phyloP scores from a whole-genome alignment of 305 asterid species.

The Fraxinus floribunda region DNA sequence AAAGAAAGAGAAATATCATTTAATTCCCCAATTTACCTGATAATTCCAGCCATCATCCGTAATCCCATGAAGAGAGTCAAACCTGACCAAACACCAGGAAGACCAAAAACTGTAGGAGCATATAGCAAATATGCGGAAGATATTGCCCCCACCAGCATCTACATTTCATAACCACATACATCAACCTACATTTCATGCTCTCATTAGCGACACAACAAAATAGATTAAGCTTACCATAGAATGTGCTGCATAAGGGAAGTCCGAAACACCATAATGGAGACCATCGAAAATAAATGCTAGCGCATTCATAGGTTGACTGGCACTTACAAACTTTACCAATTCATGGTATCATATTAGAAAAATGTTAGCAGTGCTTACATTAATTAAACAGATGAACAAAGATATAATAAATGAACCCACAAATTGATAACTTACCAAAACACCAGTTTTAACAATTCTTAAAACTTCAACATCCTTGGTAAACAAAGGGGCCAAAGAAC shows the following conservation, averaged over 20 bases:
- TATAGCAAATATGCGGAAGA: constrained; percentile 65
- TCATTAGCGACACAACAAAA: constrained; percentile 5
- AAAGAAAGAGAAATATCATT: background rate
- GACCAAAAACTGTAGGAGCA: constrained; percentile 66
- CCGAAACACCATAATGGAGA: constrained; percentile 90
- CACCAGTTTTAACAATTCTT: constrained; percentile 55
- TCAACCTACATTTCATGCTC: constrained; percentile 11
- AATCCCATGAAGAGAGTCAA: constrained; percentile 83
- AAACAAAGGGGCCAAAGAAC: constrained; percentile 62
- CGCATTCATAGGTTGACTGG: constrained; percentile 84
- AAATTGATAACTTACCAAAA: constrained; percentile 49
- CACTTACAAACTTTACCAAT: constrained; percentile 74
- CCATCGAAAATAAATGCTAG: constrained; percentile 86
- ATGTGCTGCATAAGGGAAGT: constrained; percentile 61
- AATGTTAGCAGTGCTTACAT: background rate
- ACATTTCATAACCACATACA: constrained; percentile 25
- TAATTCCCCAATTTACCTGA: constrained; percentile 49
- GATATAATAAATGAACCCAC: background rate
- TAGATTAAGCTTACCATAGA: constrained; percentile 61
- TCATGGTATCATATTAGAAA: constrained; percentile 24
- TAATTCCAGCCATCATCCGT: constrained; percentile 67
- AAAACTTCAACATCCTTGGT: constrained; percentile 71
- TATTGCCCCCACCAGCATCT: constrained; percentile 83
- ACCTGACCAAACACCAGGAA: constrained; percentile 88
- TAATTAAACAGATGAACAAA: background rate